These are phyloP conservation scores for Arctium minus DNA, from an alignment of 129 eudicot species.

Conservation along the genomic window DNA sequence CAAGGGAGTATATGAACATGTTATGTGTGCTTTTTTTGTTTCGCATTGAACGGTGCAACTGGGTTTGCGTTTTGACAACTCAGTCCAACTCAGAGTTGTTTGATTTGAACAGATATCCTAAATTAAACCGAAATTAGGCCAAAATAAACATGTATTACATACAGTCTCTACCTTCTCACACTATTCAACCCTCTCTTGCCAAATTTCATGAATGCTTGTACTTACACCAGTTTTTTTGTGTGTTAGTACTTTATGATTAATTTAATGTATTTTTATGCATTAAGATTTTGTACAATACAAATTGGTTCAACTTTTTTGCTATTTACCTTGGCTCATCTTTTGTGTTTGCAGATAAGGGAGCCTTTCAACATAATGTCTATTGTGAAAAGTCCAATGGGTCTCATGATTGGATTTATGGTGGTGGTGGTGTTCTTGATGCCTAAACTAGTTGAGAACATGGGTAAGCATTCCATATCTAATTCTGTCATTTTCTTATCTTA, in stretches of 20 bases:
- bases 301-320: not conserved
- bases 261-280: not conserved
- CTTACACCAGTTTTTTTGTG: too few species aligned
- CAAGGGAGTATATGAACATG: not conserved
- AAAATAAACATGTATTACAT: too few species aligned
- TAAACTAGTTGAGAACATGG: conserved; percentile 78
- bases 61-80: too few species aligned
- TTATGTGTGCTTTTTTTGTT: too few species aligned
- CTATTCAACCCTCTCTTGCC: too few species aligned
- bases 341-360: conserved; percentile 70
- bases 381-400: conserved; percentile 97
- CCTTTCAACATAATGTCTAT: conserved; percentile 75
- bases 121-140: too few species aligned
- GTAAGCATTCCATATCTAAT: conserved; percentile 44
- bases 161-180: too few species aligned
- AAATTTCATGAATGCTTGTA: too few species aligned
- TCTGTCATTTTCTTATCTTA: not conserved
- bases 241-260: too few species aligned
- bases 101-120: too few species aligned
- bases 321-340: not conserved
- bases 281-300: not conserved
- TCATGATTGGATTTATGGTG: conserved; percentile 96
- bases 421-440: conserved; percentile 94
- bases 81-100: too few species aligned
- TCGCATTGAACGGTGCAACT: too few species aligned